Conservation (phyloP, 2,329 filamentous ascomycete genomes). For the Tolypocladium tropicale region DNA sequence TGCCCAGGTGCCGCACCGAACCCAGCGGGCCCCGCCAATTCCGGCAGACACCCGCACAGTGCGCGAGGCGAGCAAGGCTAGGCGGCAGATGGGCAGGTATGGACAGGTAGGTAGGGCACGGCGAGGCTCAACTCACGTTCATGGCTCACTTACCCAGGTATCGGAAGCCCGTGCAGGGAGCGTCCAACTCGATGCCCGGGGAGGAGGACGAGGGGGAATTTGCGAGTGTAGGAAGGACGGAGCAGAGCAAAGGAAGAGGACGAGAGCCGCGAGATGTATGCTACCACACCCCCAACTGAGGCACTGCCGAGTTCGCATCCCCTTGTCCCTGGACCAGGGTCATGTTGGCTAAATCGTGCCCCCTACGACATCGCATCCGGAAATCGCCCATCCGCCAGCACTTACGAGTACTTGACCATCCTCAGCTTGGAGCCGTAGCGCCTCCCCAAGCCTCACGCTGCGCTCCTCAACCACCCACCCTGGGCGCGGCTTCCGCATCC, state of each 20-base stretch:
- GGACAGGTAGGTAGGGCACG: no score
- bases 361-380: neutral
- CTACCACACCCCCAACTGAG: neutral
- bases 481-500: neutral
- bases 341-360: no score
- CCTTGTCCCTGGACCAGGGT: neutral
- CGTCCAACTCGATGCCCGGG: no score
- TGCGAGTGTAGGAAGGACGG: neutral
- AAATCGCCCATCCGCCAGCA: neutral
- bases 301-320: neutral
- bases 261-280: neutral
- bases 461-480: no score
- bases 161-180: no score
- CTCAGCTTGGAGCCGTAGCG: neutral
- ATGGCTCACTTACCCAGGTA: no score
- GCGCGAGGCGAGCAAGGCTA: no score
- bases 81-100: no score
- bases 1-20: neutral
- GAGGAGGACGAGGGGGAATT: no score
- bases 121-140: no score
- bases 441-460: neutral
- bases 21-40: neutral
- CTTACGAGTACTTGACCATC: neutral
- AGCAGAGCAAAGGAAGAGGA: neutral
- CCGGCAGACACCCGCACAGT: neutral